Evolutionary conservation across 192 early-diverging fungal species (phyloP), one percentile per base, ranked within the genome.

Genomic region (Coemansia aciculifera): DNA sequence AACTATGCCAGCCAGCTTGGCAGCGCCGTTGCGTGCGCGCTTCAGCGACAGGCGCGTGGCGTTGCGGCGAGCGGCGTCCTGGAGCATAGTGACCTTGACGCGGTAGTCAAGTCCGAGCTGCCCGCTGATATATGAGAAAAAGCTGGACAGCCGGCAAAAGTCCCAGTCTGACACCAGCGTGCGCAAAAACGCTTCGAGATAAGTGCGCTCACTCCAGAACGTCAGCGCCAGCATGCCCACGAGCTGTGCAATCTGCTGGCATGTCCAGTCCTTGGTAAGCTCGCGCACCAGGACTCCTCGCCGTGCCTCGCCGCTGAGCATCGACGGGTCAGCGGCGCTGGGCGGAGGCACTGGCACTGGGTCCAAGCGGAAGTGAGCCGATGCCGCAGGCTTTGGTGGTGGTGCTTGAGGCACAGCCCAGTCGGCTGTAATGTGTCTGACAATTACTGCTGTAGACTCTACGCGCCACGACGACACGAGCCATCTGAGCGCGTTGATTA

Each of bases 401-500:
- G 71, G 68, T 6, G 69, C 62, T 23, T 75, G 64, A n/a, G 81
- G 72, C 7, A 70, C 40, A 2, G 78, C 74, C 90, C 90, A 92
- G 77, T 88, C 89, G 65, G 88, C 80, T 15, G 88, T 89, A 42
- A 92, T 86, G 67, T 89, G 86, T 40, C 87, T 75, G n/a, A 92
- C 86, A 12, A 92, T 83, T 19, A 87, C 77, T 40, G 83, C 87
- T 46, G 88, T 92, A 27, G 88, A 89, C 71, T 90, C 88, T 61
- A 90, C 84, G 12, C 87, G 79, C 90, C 90, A 92, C 32, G 86
- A 87, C 24, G 86, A 86, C 57, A 92, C 86, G 2, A 92, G 85
- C 90, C 90, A 92, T 64, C 87, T 87, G 13, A 92, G 75, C 3
- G 90, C 89, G 73, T 92, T 90, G 68, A 89, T 87, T 44, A 90